Conservation (phyloP, 768 basidiomycete species). For the Pisolithus tinctorius region DNA sequence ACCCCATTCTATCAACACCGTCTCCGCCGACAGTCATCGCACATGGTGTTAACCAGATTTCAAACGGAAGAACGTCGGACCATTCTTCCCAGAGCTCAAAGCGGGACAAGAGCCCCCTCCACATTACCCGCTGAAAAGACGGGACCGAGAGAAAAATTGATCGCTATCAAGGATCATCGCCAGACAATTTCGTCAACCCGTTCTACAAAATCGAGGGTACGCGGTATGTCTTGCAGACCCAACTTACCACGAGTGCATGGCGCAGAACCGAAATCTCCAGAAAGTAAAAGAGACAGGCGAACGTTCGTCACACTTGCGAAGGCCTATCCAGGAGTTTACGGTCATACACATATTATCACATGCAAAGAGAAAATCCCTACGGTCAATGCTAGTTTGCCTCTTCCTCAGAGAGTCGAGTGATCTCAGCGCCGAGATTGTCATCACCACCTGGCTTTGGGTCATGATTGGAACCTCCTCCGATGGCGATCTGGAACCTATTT, state of each 20-base stretch:
- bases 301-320: slow-evolving; percentile 11
- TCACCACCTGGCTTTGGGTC: background rate
- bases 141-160: slow-evolving; percentile 5
- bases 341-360: background rate
- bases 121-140: slow-evolving; percentile 22
- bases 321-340: slow-evolving; percentile 2
- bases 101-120: slow-evolving; percentile 16
- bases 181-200: slow-evolving; percentile 24
- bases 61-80: slow-evolving; percentile 9
- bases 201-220: slow-evolving; percentile 19
- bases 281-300: slow-evolving; percentile 1
- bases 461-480: background rate
- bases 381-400: slow-evolving; percentile 15
- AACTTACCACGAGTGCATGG: background rate
- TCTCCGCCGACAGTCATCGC: too few relatives aligned
- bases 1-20: too few relatives aligned
- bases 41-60: background rate
- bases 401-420: slow-evolving; percentile 15
- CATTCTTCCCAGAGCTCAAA: slow-evolving; percentile 21
- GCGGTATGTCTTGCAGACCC: slow-evolving; percentile 16
- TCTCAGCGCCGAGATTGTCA: slow-evolving; percentile 7
- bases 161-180: slow-evolving; percentile 12
- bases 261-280: background rate
- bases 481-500: too few relatives aligned
- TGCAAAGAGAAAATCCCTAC: slow-evolving; percentile 11